phyloP scores from a whole-genome alignment of 441 rosid genomes.

The Manihot esculenta region DNA sequence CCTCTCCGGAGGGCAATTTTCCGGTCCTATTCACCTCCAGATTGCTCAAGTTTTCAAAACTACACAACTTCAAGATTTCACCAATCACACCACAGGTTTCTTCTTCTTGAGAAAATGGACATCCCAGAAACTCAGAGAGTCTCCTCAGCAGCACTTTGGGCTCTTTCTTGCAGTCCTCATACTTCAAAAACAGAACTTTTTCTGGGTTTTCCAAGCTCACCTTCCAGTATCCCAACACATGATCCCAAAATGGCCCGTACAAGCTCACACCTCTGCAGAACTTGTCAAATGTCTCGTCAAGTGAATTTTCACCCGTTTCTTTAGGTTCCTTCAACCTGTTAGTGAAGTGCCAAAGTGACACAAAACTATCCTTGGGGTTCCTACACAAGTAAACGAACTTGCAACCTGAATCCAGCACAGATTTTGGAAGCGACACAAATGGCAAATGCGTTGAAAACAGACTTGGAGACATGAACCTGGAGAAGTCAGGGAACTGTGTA shows the following conservation, averaged over 20 bases:
- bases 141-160: constrained; percentile 34
- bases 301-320: constrained; percentile 30
- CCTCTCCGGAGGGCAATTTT: constrained; percentile 31
- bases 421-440: constrained; percentile 34
- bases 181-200: constrained; percentile 42
- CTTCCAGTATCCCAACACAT: constrained; percentile 47
- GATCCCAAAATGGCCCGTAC: constrained; percentile 66
- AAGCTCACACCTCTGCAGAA: constrained; percentile 50
- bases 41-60: constrained; percentile 46
- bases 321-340: constrained; percentile 38
- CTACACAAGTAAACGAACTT: constrained; percentile 60
- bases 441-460: constrained; percentile 55
- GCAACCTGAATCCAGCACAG: constrained; percentile 39
- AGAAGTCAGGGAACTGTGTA: constrained; percentile 32
- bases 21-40: constrained; percentile 52
- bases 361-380: constrained; percentile 72
- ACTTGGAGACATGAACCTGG: constrained; percentile 37
- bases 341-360: constrained; percentile 65
- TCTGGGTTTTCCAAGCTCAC: constrained; percentile 39
- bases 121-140: constrained; percentile 42
- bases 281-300: constrained; percentile 43
- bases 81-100: constrained; percentile 33
- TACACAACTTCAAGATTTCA: constrained; percentile 47
- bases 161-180: constrained; percentile 43
- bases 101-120: constrained; percentile 44